Evolutionary conservation across 768 basidiomycete species (phyloP), one percentile per base, ranked within the genome.

Genomic region (Tylopilus rubrobrunneus): DNA sequence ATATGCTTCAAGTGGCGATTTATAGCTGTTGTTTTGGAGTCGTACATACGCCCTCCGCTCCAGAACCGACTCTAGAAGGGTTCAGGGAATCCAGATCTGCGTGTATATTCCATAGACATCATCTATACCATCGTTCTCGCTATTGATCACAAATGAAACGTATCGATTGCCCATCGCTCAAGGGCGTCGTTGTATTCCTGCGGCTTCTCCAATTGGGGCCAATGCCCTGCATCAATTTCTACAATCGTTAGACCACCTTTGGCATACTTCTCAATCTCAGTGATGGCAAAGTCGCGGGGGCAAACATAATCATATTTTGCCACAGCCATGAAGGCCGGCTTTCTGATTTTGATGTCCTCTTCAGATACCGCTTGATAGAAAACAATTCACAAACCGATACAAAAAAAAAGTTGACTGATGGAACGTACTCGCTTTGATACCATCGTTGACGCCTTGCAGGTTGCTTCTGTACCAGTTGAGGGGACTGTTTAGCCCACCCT

Each of bases 211-310:
- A 77, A 49, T 4, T 66, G 65, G 9, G 66, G 57, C 72, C 74
- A 78, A 50, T 78, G 77, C 2, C 70, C 72, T 3, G 65, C 59
- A 31, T 74, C 70, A 28, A 73, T 71, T 48, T 70, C 71, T 49
- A 56, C 63, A 8, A 67, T 53, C 10, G 70, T 71, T 43, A 68
- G 45, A 28, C 63, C 60, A 42, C 64, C 65, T 34, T 56, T 55
- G 8, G 68, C 66, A 52, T 66, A 63, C 50, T 67, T 58, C 52
- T 66, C 51, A 11, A 72, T 67, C 29, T 49, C 49, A 28, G 58
- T 21, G 31, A 59, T 57, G 28, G 61, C 65, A 29, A 64, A 60
- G 14, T 60, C 62, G 27, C 62, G 58, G 49, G 67, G 17, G 56
- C 67, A 69, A 46, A 75, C 66, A 51, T 62, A 61, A 52, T 78